Evolutionary conservation across 2,329 filamentous ascomycete genomes (phyloP), one percentile per base, ranked within the genome.

Genomic region (Sporothrix pallida): DNA sequence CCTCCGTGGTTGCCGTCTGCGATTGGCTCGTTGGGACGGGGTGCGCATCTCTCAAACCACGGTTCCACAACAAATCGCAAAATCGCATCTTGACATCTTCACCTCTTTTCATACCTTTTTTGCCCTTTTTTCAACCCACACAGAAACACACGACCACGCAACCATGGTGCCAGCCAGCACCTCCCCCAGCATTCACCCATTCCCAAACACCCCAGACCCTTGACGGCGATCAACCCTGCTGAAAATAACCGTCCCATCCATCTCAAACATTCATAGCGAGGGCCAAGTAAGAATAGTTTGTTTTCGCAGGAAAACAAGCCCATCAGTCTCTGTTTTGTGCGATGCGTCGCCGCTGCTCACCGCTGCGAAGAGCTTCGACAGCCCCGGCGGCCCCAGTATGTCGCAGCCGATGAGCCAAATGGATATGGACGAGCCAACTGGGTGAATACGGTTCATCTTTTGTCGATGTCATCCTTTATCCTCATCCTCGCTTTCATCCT

Each of bases 211-310:
- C 68, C 56, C n/a, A 17, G 42, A 77, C 74, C 79, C 83, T 78
- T 80, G 83, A 71, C 75, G 84, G 76, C 80, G 83, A 86, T 84
- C 84, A 83, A 81, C 81, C 81, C 80, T 80, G 78, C 80, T 80
- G 78, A 79, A 82, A 83, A 83, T 83, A 81, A 78, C 81, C 82
- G 80, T 84, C 81, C 83, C 83, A 85, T 86, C 81, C 85, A 85
- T 82, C 83, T 87, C 86, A 87, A 87, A 88, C 86, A 71, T 26
- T 56, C 67, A 63, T n/a, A 52, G 15, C 23, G 46, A 42, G 13
- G 20, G 52, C 42, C n/a, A 23, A 44, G 54, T 71, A n/a, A 20
- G 54, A 71, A 71, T 20, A 60, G 69, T 31, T 71, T 44, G 67
- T 56, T n/a, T 17, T 60, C 7, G 37, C 65, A 60, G 37, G 12